Conservation (phyloP, 208 protist genomes). For the Trypanosoma avium region DNA sequence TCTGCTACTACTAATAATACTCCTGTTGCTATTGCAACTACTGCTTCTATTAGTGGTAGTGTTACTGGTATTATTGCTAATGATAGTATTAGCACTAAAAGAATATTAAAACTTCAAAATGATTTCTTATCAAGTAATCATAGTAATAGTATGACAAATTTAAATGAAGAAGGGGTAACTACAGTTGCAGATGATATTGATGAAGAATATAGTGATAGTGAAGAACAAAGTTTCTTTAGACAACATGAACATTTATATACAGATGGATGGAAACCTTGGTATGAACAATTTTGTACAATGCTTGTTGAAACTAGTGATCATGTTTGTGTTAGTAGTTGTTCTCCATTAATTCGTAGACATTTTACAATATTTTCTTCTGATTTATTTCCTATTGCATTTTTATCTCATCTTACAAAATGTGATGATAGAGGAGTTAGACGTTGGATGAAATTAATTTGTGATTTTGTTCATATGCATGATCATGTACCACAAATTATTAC, state of each 20-base stretch:
- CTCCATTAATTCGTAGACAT: conserved; percentile 52
- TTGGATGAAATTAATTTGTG: conserved; percentile 61
- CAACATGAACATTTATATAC: conserved; percentile 41
- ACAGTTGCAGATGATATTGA: conserved; percentile 18
- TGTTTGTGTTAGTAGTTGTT: conserved; percentile 59
- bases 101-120: not conserved
- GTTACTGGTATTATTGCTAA: not conserved
- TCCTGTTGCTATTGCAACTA: not conserved
- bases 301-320: conserved; percentile 58
- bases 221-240: conserved; percentile 37
- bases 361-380: conserved; percentile 65
- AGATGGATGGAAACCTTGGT: conserved; percentile 68
- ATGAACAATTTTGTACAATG: conserved; percentile 58
- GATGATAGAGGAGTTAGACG: conserved; percentile 33
- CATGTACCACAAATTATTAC: conserved; percentile 67
- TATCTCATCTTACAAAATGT: conserved; percentile 57
- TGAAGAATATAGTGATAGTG: conserved; percentile 10
- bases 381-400: conserved; percentile 67
- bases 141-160: not conserved
- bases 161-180: not conserved
- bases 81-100: not conserved
- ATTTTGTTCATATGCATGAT: conserved; percentile 50
- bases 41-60: not conserved
- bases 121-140: not conserved
- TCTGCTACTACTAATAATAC: not conserved